phyloP scores from a whole-genome alignment of 768 basidiomycete species.

The Crepidotus variabilis region DNA sequence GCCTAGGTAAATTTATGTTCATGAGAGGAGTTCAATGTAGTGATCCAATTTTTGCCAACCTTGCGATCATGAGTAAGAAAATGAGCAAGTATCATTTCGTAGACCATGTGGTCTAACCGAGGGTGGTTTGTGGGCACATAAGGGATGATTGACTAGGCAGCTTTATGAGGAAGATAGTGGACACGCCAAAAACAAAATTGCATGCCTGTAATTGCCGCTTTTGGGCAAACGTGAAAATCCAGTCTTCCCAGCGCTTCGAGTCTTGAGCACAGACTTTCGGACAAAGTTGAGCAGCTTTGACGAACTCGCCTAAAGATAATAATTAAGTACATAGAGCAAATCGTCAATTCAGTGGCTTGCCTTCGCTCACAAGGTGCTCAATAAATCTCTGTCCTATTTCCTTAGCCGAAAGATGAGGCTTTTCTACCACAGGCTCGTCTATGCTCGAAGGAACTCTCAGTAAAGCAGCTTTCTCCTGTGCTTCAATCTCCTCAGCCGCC shows the following conservation, averaged over 20 bases:
- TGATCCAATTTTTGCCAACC: conserved; percentile 33
- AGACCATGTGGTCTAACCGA: conserved; percentile 77
- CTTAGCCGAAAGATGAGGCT: conserved; percentile 45
- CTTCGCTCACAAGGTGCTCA: conserved; percentile 77
- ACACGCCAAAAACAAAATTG: background rate
- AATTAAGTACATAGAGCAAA: background rate
- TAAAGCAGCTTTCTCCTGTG: conserved; percentile 21
- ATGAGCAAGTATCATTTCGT: conserved; percentile 92
- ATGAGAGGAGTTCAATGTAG: background rate
- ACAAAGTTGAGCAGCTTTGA: conserved; percentile 76
- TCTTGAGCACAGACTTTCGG: conserved; percentile 85
- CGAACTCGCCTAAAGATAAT: conserved; percentile 42
- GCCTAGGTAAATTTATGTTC: conserved; percentile 39
- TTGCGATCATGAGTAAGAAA: conserved; percentile 75
- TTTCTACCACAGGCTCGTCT: conserved; percentile 18
- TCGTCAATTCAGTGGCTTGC: conserved; percentile 32
- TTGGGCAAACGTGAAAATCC: conserved; percentile 89
- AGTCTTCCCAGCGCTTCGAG: conserved; percentile 87
- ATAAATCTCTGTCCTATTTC: conserved; percentile 87
- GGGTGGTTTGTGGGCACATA: conserved; percentile 83
- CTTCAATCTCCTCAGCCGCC: conserved; percentile 68
- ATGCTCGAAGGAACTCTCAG: background rate
- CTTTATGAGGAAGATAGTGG: background rate
- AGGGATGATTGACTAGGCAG: conserved; percentile 75
- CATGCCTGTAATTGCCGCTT: conserved; percentile 73